These are phyloP conservation scores for Borealophlyctis nickersoniae DNA, from an alignment of 192 early-diverging fungal species.

Conservation along the genomic window DNA sequence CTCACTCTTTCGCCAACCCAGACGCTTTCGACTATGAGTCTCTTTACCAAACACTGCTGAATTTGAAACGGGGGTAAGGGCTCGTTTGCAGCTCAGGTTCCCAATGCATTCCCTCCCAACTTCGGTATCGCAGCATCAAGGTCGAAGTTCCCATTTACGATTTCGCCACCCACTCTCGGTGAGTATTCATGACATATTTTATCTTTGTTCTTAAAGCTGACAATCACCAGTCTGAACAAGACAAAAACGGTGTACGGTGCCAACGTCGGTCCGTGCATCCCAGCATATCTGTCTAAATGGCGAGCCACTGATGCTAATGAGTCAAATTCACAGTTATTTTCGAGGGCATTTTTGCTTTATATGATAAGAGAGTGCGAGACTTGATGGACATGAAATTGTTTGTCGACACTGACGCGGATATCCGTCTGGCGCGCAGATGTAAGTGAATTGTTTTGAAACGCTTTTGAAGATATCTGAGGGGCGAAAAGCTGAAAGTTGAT, in stretches of 20 bases:
- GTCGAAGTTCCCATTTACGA: constrained; percentile 89
- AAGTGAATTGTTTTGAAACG: constrained; percentile 17
- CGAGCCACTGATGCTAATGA: no score
- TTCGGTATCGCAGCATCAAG: constrained; percentile 45
- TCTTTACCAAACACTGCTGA: constrained; percentile 63
- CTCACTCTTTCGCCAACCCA: no score
- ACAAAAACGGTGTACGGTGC: constrained; percentile 82
- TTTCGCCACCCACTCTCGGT: constrained; percentile 81
- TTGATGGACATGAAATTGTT: constrained; percentile 82
- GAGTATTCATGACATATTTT: constrained; percentile 3
- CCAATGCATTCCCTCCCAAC: no score
- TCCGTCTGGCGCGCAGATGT: constrained; percentile 83
- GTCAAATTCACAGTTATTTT: no score
- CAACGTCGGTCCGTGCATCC: no score
- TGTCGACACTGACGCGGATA: constrained; percentile 93
- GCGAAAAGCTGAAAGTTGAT: not conserved
- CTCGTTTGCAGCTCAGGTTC: no score
- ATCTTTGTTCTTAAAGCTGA: not conserved
- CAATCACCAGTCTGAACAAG: constrained; percentile 43
- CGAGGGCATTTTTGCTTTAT: constrained; percentile 97
- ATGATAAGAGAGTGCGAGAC: constrained; percentile 73
- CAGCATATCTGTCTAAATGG: no score
- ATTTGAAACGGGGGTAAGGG: constrained; percentile 58
- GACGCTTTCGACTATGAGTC: constrained; percentile 82
- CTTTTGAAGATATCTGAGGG: not conserved